These are phyloP conservation scores for Tricholoma hemisulphureum DNA, from an alignment of 768 basidiomycete species.

Conservation along the genomic window DNA sequence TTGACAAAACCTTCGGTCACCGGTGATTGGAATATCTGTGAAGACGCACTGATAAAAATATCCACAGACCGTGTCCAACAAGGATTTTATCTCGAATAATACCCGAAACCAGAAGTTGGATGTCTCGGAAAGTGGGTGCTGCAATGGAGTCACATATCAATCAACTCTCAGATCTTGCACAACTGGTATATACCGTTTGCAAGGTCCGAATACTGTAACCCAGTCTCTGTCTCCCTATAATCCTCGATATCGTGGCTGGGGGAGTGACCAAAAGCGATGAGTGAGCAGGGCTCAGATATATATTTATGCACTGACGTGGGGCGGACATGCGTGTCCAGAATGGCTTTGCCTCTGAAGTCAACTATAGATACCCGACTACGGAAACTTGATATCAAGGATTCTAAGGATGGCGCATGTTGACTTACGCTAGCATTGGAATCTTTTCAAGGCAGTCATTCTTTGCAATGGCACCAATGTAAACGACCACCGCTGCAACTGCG, in stretches of 20 bases:
- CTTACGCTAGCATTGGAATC: slow-evolving; percentile 55
- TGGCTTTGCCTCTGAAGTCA: slow-evolving; percentile 44
- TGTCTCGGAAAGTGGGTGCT: slow-evolving; percentile 51
- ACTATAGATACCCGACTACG: slow-evolving; percentile 49
- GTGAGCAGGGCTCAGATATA: not conserved
- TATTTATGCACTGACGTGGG: slow-evolving; percentile 44
- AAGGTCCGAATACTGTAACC: slow-evolving; percentile 40
- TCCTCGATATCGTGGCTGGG: slow-evolving; percentile 46
- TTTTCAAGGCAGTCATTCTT: slow-evolving; percentile 22
- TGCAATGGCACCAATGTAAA: slow-evolving; percentile 38
- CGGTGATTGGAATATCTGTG: not conserved
- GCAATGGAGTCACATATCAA: too few species aligned
- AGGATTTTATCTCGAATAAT: slow-evolving; percentile 47
- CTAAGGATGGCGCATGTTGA: slow-evolving; percentile 4
- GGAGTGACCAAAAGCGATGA: not conserved
- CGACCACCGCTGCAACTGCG: slow-evolving; percentile 44
- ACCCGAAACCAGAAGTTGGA: slow-evolving; percentile 43
- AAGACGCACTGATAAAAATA: slow-evolving; percentile 44
- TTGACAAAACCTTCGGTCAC: slow-evolving; percentile 18
- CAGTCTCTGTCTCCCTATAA: slow-evolving; percentile 47
- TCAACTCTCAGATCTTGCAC: too few species aligned
- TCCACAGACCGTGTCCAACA: slow-evolving; percentile 57
- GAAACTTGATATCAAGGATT: not conserved
- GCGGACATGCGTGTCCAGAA: slow-evolving; percentile 51
- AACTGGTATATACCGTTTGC: slow-evolving; percentile 34